Percentiles rank a stretch among this genome's conserved stretches.
phyloP scores from a whole-genome alignment of 306 rosid genomes.

The Corylus americana region DNA sequence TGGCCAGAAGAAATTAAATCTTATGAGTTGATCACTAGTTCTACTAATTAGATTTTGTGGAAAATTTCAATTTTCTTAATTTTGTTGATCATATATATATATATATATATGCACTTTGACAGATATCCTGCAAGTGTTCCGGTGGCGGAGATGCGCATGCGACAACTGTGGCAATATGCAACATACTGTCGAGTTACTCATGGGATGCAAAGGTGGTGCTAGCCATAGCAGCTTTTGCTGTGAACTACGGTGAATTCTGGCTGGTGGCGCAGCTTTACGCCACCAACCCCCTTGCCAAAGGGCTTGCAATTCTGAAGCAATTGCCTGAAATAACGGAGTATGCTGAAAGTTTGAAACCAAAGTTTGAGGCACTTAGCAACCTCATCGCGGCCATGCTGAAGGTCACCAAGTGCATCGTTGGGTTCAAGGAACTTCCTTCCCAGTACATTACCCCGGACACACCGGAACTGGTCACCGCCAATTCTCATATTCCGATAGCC shows the following conservation, averaged over 20 bases:
- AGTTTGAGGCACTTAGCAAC: slow-evolving; percentile 44
- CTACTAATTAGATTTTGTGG: too few species aligned
- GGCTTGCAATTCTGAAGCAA: slow-evolving; percentile 51
- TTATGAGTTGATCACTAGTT: too few species aligned
- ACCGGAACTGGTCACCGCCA: slow-evolving; percentile 21
- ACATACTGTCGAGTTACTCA: slow-evolving; percentile 45
- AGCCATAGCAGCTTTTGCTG: slow-evolving; percentile 58
- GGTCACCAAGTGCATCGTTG: slow-evolving; percentile 51
- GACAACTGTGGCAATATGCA: slow-evolving; percentile 52
- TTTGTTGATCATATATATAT: too few species aligned
- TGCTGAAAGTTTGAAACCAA: slow-evolving; percentile 35
- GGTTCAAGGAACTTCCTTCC: slow-evolving; percentile 50
- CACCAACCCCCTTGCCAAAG: slow-evolving; percentile 51
- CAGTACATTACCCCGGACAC: slow-evolving; percentile 41
- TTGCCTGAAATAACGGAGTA: slow-evolving; percentile 47
- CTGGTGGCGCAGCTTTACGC: slow-evolving; percentile 46
- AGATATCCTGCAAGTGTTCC: slow-evolving; percentile 55
- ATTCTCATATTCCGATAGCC: slow-evolving; percentile 50
- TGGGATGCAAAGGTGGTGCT: slow-evolving; percentile 75
- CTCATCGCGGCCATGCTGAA: slow-evolving; percentile 48
- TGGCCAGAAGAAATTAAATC: too few species aligned
- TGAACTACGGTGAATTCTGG: slow-evolving; percentile 62
- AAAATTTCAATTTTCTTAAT: too few species aligned
- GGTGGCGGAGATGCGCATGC: slow-evolving; percentile 55
- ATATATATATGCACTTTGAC: slow-evolving; percentile 4